phyloP scores from a whole-genome alignment of 768 basidiomycete species.

The Dentipellis fragilis region DNA sequence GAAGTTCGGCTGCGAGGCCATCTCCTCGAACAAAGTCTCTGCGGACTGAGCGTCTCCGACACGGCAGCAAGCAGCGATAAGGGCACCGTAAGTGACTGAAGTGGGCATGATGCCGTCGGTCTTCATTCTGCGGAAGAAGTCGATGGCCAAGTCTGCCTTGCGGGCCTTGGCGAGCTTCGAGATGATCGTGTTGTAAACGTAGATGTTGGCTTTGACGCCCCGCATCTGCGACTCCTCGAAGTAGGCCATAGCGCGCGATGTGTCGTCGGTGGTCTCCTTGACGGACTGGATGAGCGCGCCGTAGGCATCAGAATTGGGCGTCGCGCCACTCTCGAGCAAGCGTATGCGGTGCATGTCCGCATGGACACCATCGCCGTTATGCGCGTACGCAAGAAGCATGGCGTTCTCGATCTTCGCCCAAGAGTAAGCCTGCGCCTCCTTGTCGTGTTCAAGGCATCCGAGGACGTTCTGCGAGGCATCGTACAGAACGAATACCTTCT shows the following conservation, averaged over 20 bases:
- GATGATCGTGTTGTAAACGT: constrained; percentile 95
- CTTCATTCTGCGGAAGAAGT: constrained; percentile 87
- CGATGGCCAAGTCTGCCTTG: constrained; percentile 83
- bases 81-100: constrained; percentile 89
- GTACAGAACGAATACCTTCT: constrained; percentile 60
- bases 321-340: constrained; percentile 65
- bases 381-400: constrained; percentile 83
- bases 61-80: constrained; percentile 89
- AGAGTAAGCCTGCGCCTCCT: constrained; percentile 37
- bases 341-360: constrained; percentile 76
- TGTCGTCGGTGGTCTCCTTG: constrained; percentile 94
- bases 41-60: constrained; percentile 84
- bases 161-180: constrained; percentile 91
- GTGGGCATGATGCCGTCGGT: constrained; percentile 47
- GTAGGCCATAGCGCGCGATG: constrained; percentile 74
- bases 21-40: constrained; percentile 77
- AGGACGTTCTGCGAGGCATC: constrained; percentile 55
- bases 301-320: constrained; percentile 85
- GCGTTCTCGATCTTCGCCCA: constrained; percentile 82
- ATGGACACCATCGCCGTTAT: constrained; percentile 66
- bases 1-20: constrained; percentile 64
- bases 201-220: constrained; percentile 70
- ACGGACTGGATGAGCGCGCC: constrained; percentile 80
- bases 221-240: constrained; percentile 68
- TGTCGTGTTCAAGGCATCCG: constrained; percentile 29